Evolutionary conservation across 164 flowering plant genomes (phyloP).

Genomic region (Chimonanthus praecox): DNA sequence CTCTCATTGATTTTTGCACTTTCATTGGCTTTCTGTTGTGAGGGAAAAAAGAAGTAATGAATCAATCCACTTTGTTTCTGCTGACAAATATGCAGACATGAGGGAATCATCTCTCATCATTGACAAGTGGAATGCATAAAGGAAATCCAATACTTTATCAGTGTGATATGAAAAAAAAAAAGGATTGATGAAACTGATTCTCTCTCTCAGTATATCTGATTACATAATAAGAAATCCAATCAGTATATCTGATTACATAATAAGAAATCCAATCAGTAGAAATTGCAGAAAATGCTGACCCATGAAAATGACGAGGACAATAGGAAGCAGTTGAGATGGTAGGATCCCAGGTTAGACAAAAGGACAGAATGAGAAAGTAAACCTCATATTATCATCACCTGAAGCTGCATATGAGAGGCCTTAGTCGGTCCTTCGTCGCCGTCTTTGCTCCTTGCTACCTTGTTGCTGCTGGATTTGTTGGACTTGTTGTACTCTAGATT

Average conservation of each 20-base stretch:
- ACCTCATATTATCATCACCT: conserved; percentile 12
- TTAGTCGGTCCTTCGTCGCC: conserved; percentile 7
- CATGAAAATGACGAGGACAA: background rate
- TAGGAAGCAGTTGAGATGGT: background rate
- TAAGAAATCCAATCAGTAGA: background rate
- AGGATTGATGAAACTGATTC: too few relatives aligned
- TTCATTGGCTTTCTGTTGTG: conserved; percentile 3
- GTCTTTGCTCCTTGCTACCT: conserved; percentile 8
- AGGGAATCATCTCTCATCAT: too few relatives aligned
- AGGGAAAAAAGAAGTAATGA: background rate
- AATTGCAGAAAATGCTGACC: background rate
- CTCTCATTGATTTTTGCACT: conserved; percentile 28
- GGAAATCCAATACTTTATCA: too few relatives aligned
- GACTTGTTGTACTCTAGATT: conserved; percentile 7
- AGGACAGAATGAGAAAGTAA: background rate
- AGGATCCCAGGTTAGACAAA: background rate
- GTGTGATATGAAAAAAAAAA: background rate
- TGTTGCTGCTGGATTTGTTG: conserved; percentile 15
- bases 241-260: background rate
- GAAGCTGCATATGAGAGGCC: conserved; percentile 14
- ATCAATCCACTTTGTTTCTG: background rate
- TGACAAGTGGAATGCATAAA: too few relatives aligned
- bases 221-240: background rate
- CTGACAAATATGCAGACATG: too few relatives aligned
- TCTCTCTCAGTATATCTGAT: too few relatives aligned